Evolutionary conservation across 176 grass and related monocot genomes (phyloP).

Genomic region (Eleusine indica): DNA sequence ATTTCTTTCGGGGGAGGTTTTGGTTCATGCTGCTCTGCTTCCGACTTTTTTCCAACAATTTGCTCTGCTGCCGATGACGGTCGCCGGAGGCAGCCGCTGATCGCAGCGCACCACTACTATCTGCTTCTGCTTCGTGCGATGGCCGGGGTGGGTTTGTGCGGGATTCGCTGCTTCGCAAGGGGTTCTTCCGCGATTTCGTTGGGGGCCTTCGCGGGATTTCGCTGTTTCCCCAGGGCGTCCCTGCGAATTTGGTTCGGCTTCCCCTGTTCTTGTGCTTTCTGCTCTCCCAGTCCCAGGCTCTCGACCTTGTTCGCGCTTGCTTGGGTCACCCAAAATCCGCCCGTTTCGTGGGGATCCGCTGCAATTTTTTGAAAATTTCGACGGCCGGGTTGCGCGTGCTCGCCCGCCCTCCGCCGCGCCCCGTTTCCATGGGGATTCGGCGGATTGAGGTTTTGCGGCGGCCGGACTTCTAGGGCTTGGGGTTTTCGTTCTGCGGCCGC

Average conservation of each 20-base stretch:
- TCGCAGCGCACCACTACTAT: too few species aligned
- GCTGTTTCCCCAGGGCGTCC: neutral
- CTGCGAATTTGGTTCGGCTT: neutral
- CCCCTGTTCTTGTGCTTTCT: neutral
- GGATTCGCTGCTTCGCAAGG: neutral
- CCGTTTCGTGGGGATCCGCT: neutral
- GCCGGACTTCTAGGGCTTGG: neutral
- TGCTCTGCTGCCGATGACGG: neutral
- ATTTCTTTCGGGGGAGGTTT: too few species aligned
- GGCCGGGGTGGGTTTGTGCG: too few species aligned
- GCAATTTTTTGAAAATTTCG: neutral
- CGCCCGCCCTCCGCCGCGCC: neutral
- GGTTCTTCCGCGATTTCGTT: neutral
- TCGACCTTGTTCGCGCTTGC: neutral
- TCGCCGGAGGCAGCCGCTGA: neutral
- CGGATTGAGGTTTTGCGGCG: neutral
- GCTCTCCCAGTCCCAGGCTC: neutral
- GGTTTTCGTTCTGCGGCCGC: neutral
- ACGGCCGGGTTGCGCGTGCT: neutral
- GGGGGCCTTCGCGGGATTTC: neutral
- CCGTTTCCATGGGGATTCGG: neutral
- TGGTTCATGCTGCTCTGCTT: too few species aligned
- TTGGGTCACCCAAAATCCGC: neutral
- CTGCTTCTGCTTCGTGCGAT: too few species aligned
- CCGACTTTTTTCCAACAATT: too few species aligned